Evolutionary conservation across 1,284 basidiomycete genomes (phyloP), one percentile per base, ranked within the genome.

Genomic region (Sanghuangporus weigelae): DNA sequence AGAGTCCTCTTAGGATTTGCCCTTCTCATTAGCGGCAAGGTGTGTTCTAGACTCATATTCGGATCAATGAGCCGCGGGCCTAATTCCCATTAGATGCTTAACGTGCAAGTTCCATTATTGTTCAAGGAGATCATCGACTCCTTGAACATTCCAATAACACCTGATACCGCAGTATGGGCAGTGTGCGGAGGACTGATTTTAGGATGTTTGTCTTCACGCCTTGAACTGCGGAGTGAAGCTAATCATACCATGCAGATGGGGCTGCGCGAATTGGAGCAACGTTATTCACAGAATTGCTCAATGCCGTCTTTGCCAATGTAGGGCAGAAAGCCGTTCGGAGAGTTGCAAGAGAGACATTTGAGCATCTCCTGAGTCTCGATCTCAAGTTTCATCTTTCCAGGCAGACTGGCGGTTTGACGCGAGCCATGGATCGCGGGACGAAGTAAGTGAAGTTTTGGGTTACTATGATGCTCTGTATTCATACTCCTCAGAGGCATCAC

Each of bases 371-470:
- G 66, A 84, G 91, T 69, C 84, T 99, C 70, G 93, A 98, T 72
- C 84, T 98, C 73, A 88, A 86, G 65, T 99, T 98, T 76, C 96
- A 99, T 72, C 81, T 99, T 23, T 88, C 91, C 16, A 79, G 96
- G 26, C 96, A 98, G 72, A 99, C 96, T 0, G 97, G 96, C 46
- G 97, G 96, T 6, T 79, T 99, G 49, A 98, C 96, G 0, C 79
- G 96, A 31, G 97, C 97, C 5, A 99, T 99, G 69, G 96, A 99
- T 74, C 83, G 96, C 8, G 97, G 96, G 26, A 98, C 97, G 23
- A 99, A 97, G 93, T 95, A 69, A 71, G 82, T 31, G 39, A 14
- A 66, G 68, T 36, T 36, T 26, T 39, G 54, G 57, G 49, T 16
- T 21, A 31, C 14, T 63, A 46, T 60, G 36, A 42, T 64, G 12